phyloP scores from a whole-genome alignment of 495 filamentous ascomycete genomes.

The Podospora pseudopauciseta region DNA sequence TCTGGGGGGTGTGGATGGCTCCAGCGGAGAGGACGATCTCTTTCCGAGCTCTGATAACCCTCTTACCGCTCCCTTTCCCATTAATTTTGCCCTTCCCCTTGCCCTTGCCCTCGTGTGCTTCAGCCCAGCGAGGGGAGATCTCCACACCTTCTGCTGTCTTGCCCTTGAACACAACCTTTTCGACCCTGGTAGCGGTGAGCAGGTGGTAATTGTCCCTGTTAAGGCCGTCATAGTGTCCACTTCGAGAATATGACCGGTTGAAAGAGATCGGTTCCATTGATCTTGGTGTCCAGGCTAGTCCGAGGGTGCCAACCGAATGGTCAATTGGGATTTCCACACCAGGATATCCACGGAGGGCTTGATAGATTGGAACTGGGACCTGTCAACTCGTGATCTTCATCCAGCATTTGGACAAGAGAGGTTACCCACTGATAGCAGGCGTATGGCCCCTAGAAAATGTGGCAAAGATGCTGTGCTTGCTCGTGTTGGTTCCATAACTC shows the following conservation, averaged over 20 bases:
- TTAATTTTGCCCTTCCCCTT: not conserved
- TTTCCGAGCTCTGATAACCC: slow-evolving; percentile 28
- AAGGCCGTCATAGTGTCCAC: slow-evolving; percentile 30
- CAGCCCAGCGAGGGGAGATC: slow-evolving; percentile 5
- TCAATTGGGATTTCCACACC: slow-evolving; percentile 2
- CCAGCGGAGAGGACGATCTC: slow-evolving; percentile 57
- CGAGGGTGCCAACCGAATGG: not conserved
- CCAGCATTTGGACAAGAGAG: not conserved
- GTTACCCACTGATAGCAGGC: not conserved
- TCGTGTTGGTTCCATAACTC: slow-evolving; percentile 31
- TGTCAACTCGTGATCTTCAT: not conserved
- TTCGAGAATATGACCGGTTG: slow-evolving; percentile 35
- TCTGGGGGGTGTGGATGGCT: slow-evolving; percentile 49
- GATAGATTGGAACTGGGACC: not conserved
- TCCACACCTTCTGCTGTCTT: slow-evolving; percentile 13
- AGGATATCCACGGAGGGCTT: not conserved
- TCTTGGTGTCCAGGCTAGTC: slow-evolving; percentile 11
- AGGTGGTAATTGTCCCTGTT: slow-evolving; percentile 19
- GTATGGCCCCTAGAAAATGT: not conserved
- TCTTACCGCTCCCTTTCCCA: not conserved
- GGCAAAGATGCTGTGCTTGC: slow-evolving; percentile 18
- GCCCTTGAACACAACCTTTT: slow-evolving; percentile 29
- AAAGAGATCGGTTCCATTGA: slow-evolving; percentile 27
- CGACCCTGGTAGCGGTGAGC: slow-evolving; percentile 24
- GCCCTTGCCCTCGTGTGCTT: not conserved